A percentile compares a stretch with the other conserved stretches of the same genome.
phyloP scores from a whole-genome alignment of 208 protist genomes.

The Kentomonas sorsogonicus region DNA sequence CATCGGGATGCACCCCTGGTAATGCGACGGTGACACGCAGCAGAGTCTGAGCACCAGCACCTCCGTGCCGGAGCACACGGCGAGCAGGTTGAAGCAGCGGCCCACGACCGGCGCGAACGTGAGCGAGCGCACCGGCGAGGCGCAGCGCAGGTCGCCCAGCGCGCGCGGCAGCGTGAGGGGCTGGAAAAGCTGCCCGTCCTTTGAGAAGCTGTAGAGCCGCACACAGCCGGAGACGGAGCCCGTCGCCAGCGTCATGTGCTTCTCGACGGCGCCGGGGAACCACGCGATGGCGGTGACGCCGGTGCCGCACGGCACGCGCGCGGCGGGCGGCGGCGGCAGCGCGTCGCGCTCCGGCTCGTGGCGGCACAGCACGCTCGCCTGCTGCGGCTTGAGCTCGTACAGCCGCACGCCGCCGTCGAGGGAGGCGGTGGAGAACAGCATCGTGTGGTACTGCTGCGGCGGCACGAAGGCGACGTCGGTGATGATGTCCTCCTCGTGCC shows the following conservation, averaged over 20 bases:
- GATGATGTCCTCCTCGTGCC: slow-evolving; percentile 86
- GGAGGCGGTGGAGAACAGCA: slow-evolving; percentile 81
- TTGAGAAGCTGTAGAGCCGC: slow-evolving; percentile 69
- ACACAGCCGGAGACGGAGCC: slow-evolving; percentile 74
- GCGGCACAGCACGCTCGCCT: slow-evolving; percentile 61
- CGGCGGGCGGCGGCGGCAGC: slow-evolving; percentile 1
- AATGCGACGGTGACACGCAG: slow-evolving; percentile 60
- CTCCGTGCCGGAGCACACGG: slow-evolving; percentile 64
- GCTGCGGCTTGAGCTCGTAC: slow-evolving; percentile 76
- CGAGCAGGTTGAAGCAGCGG: slow-evolving; percentile 73
- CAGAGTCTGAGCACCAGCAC: slow-evolving; percentile 78
- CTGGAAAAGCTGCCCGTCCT: slow-evolving; percentile 52
- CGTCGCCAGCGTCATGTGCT: slow-evolving; percentile 75
- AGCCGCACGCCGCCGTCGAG: slow-evolving; percentile 82
- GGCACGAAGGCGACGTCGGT: slow-evolving; percentile 86
- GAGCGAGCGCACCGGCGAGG: slow-evolving; percentile 55
- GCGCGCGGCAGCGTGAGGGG: slow-evolving; percentile 25
- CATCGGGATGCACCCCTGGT: slow-evolving; percentile 28
- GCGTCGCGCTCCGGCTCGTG: slow-evolving; percentile 52
- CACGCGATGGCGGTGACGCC: slow-evolving; percentile 79
- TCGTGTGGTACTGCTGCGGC: slow-evolving; percentile 66
- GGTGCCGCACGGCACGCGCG: slow-evolving; percentile 19
- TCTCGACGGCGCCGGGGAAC: slow-evolving; percentile 74
- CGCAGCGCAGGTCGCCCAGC: slow-evolving; percentile 25
- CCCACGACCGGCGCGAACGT: slow-evolving; percentile 74